Conservation (phyloP, 1,139 yeast genomes). For the Lodderomyces orthopsilosis region DNA sequence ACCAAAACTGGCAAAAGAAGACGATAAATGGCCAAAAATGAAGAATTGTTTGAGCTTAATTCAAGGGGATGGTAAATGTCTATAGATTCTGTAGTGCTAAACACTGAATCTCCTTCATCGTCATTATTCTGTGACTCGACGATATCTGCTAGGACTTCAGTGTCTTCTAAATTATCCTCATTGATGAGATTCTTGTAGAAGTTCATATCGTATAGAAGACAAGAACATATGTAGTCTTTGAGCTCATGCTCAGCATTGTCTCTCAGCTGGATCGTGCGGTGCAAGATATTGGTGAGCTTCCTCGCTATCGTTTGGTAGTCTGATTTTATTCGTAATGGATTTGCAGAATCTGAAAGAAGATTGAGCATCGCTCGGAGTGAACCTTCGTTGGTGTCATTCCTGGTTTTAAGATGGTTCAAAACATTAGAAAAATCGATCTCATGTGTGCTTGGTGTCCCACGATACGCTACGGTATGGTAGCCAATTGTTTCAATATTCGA, state of each 20-base stretch:
- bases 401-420: background rate
- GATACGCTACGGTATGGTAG: conserved; percentile 1
- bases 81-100: background rate
- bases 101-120: background rate
- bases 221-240: conserved; percentile 16
- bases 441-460: background rate
- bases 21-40: conserved; percentile 1
- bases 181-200: background rate
- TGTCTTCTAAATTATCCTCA: background rate
- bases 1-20: background rate
- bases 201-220: conserved; percentile 3
- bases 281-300: background rate
- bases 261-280: conserved; percentile 13
- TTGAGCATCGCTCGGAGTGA: background rate
- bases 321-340: background rate
- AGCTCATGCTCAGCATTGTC: conserved; percentile 21
- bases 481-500: conserved; percentile 10
- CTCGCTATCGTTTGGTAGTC: background rate
- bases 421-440: background rate
- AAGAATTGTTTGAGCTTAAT: background rate
- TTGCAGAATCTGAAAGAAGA: background rate
- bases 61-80: conserved; percentile 2
- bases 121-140: background rate
- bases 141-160: background rate
- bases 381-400: too few relatives aligned